Percentiles rank a stretch among this genome's conserved stretches.
Conservation (phyloP, 305 asterid species). For the Fraxinus greggii region DNA sequence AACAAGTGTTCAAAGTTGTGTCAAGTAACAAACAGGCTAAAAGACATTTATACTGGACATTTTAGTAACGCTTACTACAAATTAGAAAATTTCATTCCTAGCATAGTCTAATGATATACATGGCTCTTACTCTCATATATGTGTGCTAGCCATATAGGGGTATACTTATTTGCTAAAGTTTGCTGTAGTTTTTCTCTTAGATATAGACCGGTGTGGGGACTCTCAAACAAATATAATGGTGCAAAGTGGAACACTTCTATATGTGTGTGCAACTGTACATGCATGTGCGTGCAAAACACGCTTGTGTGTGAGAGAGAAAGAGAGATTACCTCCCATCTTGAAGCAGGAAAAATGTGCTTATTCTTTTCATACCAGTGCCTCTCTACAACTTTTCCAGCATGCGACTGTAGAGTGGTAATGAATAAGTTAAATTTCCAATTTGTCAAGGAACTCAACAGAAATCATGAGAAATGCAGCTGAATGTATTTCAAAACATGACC, state of each 20-base stretch:
- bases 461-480: neutral
- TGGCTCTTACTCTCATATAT: neutral
- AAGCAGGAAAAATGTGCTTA: constrained; percentile 96
- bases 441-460: constrained; percentile 9
- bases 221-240: neutral
- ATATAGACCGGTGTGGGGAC: neutral
- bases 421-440: neutral
- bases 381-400: constrained; percentile 99
- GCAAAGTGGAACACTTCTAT: neutral
- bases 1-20: neutral
- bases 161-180: neutral
- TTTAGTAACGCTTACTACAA: neutral
- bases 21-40: neutral
- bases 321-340: constrained; percentile 89
- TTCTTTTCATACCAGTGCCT: constrained; percentile 98
- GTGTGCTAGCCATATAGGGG: neutral
- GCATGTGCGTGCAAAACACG: neutral
- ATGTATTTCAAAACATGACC: neutral
- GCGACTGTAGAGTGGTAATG: constrained; percentile 53
- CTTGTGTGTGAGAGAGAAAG: neutral
- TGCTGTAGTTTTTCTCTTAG: neutral
- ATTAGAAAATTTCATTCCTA: neutral
- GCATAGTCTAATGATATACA: neutral
- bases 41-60: neutral
- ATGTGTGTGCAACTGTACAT: neutral